phyloP scores from a whole-genome alignment of 2,329 filamentous ascomycete genomes.

The Aspergillus tamarii region DNA sequence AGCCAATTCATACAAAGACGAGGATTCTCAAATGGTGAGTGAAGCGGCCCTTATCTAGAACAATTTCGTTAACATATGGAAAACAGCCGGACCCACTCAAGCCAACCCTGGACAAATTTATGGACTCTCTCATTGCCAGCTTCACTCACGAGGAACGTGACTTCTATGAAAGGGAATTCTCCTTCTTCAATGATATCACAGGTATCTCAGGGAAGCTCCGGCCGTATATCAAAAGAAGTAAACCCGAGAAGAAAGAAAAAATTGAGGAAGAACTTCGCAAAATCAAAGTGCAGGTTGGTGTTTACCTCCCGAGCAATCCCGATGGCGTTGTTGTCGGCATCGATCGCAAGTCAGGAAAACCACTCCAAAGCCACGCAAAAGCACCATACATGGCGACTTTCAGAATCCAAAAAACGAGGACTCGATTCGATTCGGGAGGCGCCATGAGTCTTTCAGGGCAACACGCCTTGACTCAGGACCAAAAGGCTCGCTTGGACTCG shows the following conservation, averaged over 20 bases:
- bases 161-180: constrained; percentile 93
- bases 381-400: constrained; percentile 99
- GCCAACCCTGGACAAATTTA: constrained; percentile 88
- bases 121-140: constrained; percentile 77
- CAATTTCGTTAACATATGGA: constrained; percentile 14
- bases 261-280: constrained; percentile 98
- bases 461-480: constrained; percentile 33
- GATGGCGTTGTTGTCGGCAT: constrained; percentile 98
- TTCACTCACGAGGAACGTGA: constrained; percentile 77
- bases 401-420: constrained; percentile 79
- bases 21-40: constrained; percentile 80
- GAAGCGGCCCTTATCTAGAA: neutral
- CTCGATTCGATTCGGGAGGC: constrained; percentile 30
- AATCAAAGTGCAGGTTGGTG: constrained; percentile 94
- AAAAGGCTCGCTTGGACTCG: constrained; percentile 18
- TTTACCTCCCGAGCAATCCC: constrained; percentile 95
- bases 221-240: constrained; percentile 86
- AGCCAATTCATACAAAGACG: constrained; percentile 96
- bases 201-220: constrained; percentile 93
- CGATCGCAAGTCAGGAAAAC: constrained; percentile 96
- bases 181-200: constrained; percentile 98
- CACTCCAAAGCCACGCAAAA: constrained; percentile 95
- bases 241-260: constrained; percentile 98
- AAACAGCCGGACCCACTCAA: constrained; percentile 83
- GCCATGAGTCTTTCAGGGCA: constrained; percentile 25